phyloP scores from a whole-genome alignment of 2,329 filamentous ascomycete species.

The Hypoxylon sp. region DNA sequence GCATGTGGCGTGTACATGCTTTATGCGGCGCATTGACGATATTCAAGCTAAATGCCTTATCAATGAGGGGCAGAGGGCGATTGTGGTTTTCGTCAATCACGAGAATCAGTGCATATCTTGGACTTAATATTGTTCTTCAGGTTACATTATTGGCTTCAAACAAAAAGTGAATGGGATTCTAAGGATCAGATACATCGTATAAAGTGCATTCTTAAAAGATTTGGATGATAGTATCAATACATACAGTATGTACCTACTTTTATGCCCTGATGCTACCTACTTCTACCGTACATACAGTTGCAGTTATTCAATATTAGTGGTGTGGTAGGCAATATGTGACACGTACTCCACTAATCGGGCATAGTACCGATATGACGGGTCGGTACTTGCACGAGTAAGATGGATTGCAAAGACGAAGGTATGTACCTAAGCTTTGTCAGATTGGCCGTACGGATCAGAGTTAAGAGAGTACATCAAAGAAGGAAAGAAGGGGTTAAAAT shows the following conservation, averaged over 20 bases:
- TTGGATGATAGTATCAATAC: neutral
- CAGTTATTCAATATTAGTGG: constrained; percentile 8
- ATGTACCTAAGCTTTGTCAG: neutral
- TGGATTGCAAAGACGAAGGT: neutral
- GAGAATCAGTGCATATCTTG: neutral
- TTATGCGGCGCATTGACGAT: constrained; percentile 21
- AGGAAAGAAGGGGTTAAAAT: constrained; percentile 26
- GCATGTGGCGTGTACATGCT: neutral
- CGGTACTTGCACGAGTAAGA: neutral
- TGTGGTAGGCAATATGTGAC: constrained; percentile 11
- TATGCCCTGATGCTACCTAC: constrained; percentile 17
- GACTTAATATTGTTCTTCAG: neutral
- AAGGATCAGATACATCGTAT: neutral
- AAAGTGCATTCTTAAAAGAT: constrained; percentile 1
- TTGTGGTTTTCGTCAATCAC: constrained; percentile 1
- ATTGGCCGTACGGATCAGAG: constrained; percentile 4
- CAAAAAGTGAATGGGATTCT: neutral
- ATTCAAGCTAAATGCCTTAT: constrained; percentile 7
- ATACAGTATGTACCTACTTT: neutral
- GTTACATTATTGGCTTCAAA: constrained; percentile 5
- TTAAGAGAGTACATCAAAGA: constrained; percentile 17
- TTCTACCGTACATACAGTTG: constrained; percentile 6
- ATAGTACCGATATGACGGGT: neutral
- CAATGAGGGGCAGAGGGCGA: constrained; percentile 8
- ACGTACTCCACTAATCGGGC: constrained; percentile 12